Evolutionary conservation across 2,329 filamentous ascomycete genomes (phyloP), one percentile per base, ranked within the genome.

Genomic region (Seiridium unicorne): DNA sequence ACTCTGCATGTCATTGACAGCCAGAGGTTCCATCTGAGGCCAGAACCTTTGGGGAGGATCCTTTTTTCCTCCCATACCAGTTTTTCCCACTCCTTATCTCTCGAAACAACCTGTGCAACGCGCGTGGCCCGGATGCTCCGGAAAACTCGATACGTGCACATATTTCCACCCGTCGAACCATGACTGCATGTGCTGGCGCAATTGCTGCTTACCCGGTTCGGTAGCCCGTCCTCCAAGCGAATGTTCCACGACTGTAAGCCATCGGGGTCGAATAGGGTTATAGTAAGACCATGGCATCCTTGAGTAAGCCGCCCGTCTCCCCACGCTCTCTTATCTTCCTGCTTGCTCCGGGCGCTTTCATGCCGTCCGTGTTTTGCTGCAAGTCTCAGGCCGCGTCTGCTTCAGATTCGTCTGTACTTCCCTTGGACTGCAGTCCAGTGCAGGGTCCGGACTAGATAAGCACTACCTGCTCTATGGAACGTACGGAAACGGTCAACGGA

Each of bases 261-360:
- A n/a, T 42, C 18, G 9, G 40, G 42, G 40, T 36, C 18, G 13
- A 40, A 31, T 34, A 32, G n/a, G 49, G 31, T 44, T 18, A 42
- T 55, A 49, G 31, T 49, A 40, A 55, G 53, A 62, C 40, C 53
- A 62, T 62, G 61, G 61, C 61, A 34, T 62, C 61, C 10, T 58
- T 62, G 58, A 62, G 61, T 62, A 62, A 62, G 61, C 51, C 46
- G n/a, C 34, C 10, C n/a, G n/a, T 44, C 11, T 26, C 8, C 18
- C 18, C 18, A 26, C 26, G 32, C 9, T 55, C 31, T 13, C 40
- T 36, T 49, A 31, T 13, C n/a, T n/a, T 58, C n/a, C 32, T 10
- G 3, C 26, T 46, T 51, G 18, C 46, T 26, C 18, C 18, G 11
- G 31, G 35, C 35, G 26, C 18, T 35, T 49, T 35, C 47, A 26